These are phyloP conservation scores for Lactarius quietus DNA, from an alignment of 768 basidiomycete species.

Conservation along the genomic window DNA sequence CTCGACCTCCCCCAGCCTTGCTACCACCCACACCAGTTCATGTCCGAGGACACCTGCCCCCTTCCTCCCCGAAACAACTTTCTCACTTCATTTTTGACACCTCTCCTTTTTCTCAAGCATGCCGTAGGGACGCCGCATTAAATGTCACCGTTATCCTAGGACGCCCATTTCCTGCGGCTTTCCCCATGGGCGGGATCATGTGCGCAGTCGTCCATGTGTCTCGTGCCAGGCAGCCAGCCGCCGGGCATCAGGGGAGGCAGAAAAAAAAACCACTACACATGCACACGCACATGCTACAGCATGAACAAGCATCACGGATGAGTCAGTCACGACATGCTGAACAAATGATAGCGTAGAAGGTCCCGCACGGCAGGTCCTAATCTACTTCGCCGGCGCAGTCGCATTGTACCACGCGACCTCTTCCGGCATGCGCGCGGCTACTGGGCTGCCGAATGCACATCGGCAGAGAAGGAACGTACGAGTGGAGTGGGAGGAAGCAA, in stretches of 20 bases:
- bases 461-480: not conserved
- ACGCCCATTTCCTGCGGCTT: constrained; percentile 13
- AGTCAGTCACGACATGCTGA: not conserved
- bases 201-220: not conserved
- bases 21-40: constrained; percentile 19
- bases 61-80: not conserved
- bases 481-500: not conserved
- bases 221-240: not conserved
- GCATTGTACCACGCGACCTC: not conserved
- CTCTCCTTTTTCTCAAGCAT: not conserved
- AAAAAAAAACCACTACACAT: not conserved
- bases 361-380: too few species aligned
- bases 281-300: too few species aligned
- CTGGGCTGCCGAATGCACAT: not conserved
- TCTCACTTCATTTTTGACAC: not conserved
- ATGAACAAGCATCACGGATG: not conserved
- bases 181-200: not conserved
- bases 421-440: not conserved
- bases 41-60: constrained; percentile 7
- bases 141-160: constrained; percentile 1
- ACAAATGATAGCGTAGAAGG: not conserved
- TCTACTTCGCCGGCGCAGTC: not conserved
- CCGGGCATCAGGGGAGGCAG: not conserved
- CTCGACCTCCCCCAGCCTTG: not conserved
- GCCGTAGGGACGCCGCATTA: not conserved